Evolutionary conservation across 257 asterid species (phyloP).

Genomic region (Nicotiana tomentosiformis): DNA sequence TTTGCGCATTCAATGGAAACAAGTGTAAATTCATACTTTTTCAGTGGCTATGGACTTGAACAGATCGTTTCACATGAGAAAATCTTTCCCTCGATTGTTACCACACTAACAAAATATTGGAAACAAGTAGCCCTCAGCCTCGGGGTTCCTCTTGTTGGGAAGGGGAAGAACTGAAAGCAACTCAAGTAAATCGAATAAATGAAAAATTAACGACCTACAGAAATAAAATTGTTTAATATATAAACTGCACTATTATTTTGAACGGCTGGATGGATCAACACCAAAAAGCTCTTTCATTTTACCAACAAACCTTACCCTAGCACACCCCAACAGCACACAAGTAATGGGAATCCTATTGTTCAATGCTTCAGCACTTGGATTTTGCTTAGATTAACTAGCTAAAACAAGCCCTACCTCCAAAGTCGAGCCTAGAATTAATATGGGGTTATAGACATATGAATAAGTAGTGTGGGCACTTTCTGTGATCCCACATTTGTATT

Average conservation of each 20-base stretch:
- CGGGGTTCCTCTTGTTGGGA: too few species aligned
- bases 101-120: neutral
- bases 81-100: neutral
- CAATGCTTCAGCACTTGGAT: neutral
- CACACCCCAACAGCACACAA: neutral
- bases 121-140: neutral
- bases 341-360: neutral
- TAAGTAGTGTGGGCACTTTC: constrained; percentile 28
- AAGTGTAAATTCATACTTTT: neutral
- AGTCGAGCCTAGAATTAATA: constrained; percentile 20
- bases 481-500: constrained; percentile 41
- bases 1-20: too few species aligned
- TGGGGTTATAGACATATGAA: constrained; percentile 12
- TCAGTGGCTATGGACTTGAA: neutral
- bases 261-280: neutral
- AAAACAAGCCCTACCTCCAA: neutral
- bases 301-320: neutral
- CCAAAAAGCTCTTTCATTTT: neutral
- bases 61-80: neutral
- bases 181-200: neutral
- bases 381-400: neutral
- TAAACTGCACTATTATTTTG: neutral
- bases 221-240: neutral
- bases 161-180: too few species aligned
- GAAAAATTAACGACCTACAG: neutral